A percentile compares a stretch with the other conserved stretches of the same genome.
phyloP scores from a whole-genome alignment of 352 stramenopile species.

The Nothophytophthora sp. region DNA sequence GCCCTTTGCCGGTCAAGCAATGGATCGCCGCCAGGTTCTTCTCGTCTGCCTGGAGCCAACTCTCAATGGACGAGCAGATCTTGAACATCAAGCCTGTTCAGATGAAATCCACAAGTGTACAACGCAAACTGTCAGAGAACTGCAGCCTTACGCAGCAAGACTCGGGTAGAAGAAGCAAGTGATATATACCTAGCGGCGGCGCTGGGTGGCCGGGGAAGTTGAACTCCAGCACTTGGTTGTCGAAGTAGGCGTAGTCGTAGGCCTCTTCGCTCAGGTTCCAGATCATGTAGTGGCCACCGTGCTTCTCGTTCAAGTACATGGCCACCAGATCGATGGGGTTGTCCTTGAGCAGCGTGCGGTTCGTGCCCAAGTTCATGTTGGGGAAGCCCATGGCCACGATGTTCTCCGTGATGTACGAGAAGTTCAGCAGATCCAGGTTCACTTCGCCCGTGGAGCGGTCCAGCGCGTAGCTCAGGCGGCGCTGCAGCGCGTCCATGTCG shows the following conservation, averaged over 20 bases:
- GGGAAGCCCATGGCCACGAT: conserved; percentile 93
- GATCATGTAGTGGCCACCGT: conserved; percentile 97
- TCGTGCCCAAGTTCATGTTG: conserved; percentile 80
- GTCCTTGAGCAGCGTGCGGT: conserved; percentile 77
- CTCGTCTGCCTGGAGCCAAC: conserved; percentile 95
- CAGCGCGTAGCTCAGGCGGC: conserved; percentile 74
- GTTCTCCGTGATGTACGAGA: conserved; percentile 90
- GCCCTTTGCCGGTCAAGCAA: conserved; percentile 96
- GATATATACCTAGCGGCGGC: conserved; percentile 96
- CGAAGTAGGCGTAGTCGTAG: conserved; percentile 95
- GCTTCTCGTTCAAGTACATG: conserved; percentile 94
- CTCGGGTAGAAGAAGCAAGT: no score
- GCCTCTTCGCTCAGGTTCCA: conserved; percentile 98
- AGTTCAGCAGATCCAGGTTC: conserved; percentile 89
- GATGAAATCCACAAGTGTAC: not conserved
- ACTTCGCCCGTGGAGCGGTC: conserved; percentile 79
- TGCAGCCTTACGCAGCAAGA: not conserved
- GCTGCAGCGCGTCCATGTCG: conserved; percentile 88
- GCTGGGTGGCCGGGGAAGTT: conserved; percentile 97
- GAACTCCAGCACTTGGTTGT: conserved; percentile 97
- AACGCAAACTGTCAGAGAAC: not conserved
- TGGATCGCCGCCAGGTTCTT: conserved; percentile 97
- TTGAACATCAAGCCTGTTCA: conserved; percentile 94
- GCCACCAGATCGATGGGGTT: conserved; percentile 92
- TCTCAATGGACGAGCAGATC: conserved; percentile 97